These are phyloP conservation scores for Scutellaria barbata DNA, from an alignment of 257 asterid genomes.

Conservation along the genomic window DNA sequence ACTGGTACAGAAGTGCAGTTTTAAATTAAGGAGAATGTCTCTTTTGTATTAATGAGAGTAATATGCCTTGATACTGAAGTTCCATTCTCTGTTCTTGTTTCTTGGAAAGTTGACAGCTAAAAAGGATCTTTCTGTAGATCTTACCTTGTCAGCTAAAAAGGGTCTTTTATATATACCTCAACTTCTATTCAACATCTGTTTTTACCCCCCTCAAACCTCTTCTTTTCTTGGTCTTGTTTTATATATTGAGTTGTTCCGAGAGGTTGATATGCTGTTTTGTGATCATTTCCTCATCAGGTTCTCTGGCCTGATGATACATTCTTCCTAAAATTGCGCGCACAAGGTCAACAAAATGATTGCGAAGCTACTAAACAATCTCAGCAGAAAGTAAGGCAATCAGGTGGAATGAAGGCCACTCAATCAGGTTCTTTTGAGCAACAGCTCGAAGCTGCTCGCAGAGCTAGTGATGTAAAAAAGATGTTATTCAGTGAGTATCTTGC, in stretches of 20 bases:
- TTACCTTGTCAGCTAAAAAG: background rate
- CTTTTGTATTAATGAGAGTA: conserved; percentile 4
- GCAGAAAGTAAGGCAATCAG: conserved; percentile 43
- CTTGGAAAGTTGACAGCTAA: no score
- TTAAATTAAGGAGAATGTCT: conserved; percentile 13
- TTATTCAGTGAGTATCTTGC: conserved; percentile 70
- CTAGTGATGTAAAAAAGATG: conserved; percentile 86
- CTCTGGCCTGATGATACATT: conserved; percentile 96
- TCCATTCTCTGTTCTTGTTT: background rate
- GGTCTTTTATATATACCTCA: background rate
- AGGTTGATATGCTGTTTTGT: conserved; percentile 18
- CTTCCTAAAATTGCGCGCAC: conserved; percentile 61
- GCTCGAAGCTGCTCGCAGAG: conserved; percentile 98
- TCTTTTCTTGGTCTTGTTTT: conserved; percentile 7
- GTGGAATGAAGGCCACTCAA: conserved; percentile 54
- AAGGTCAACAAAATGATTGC: conserved; percentile 42
- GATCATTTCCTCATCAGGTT: conserved; percentile 51
- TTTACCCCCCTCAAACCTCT: background rate
- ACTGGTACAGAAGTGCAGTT: conserved; percentile 13
- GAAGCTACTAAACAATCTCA: conserved; percentile 49
- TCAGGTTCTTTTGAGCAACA: conserved; percentile 89
- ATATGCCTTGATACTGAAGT: background rate
- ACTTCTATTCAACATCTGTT: background rate
- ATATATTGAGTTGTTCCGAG: conserved; percentile 21
- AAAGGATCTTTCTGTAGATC: no score